Conservation (phyloP, 192 early-diverging fungal genomes). For the Dissophora ornata region DNA sequence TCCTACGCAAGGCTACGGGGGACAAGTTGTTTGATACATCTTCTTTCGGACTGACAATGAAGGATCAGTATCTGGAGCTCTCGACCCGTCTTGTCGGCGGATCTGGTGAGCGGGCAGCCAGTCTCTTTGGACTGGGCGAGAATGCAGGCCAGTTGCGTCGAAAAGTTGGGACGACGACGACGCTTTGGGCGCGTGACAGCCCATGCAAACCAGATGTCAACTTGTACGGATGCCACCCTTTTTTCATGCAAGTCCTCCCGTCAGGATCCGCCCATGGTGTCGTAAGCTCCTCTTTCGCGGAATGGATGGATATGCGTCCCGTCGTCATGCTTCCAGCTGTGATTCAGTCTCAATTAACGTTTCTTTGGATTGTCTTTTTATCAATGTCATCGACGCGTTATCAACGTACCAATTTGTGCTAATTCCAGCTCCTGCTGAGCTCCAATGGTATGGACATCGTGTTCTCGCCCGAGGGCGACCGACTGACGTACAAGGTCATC, state of each 20-base stretch:
- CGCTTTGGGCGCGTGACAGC: constrained; percentile 46
- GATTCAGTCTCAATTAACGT: neutral
- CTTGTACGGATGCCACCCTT: constrained; percentile 70
- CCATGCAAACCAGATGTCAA: constrained; percentile 57
- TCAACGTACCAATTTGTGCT: neutral
- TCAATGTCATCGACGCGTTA: no score
- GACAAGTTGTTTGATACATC: constrained; percentile 55
- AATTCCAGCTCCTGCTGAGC: constrained; percentile 59
- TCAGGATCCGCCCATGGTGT: constrained; percentile 53
- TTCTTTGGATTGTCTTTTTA: no score
- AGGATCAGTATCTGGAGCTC: constrained; percentile 74
- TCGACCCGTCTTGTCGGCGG: constrained; percentile 59
- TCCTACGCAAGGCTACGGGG: constrained; percentile 46
- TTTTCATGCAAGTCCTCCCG: constrained; percentile 68
- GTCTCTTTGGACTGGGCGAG: constrained; percentile 32
- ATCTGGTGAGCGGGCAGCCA: constrained; percentile 58
- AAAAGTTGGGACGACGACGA: constrained; percentile 16
- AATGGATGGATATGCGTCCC: neutral
- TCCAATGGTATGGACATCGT: constrained; percentile 75
- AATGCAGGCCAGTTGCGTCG: constrained; percentile 25
- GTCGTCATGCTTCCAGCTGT: neutral
- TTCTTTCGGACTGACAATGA: constrained; percentile 31
- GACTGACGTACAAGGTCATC: constrained; percentile 69
- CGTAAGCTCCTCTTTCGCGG: constrained; percentile 11
- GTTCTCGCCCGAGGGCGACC: constrained; percentile 16